phyloP scores from a whole-genome alignment of 352 stramenopile genomes.

The Globisporangium solare region DNA sequence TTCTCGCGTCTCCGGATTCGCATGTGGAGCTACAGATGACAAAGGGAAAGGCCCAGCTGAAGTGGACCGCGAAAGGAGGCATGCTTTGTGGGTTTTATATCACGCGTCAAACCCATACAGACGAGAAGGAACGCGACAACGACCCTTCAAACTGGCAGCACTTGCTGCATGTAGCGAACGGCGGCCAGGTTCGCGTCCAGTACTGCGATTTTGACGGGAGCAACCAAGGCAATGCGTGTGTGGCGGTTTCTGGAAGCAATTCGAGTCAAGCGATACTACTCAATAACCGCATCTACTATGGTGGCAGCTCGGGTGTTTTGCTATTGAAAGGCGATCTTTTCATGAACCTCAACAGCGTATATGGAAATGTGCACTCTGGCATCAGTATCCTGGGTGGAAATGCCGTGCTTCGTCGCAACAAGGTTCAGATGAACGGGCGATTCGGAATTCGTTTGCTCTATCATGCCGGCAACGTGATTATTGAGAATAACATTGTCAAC shows the following conservation, averaged over 20 bases:
- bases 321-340: slow-evolving; percentile 49
- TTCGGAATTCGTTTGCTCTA: slow-evolving; percentile 75
- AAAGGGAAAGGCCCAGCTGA: slow-evolving; percentile 34
- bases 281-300: slow-evolving; percentile 51
- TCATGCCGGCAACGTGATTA: slow-evolving; percentile 60
- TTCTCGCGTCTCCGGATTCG: slow-evolving; percentile 46
- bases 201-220: slow-evolving; percentile 73
- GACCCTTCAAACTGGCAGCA: slow-evolving; percentile 50
- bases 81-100: slow-evolving; percentile 66
- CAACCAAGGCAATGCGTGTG: slow-evolving; percentile 55
- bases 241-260: slow-evolving; percentile 45
- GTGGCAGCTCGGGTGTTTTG: slow-evolving; percentile 58
- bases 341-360: slow-evolving; percentile 52
- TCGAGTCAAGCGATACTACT: slow-evolving; percentile 45
- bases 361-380: slow-evolving; percentile 51
- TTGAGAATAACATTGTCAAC: slow-evolving; percentile 69
- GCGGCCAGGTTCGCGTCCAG: slow-evolving; percentile 42
- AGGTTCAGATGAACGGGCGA: slow-evolving; percentile 55
- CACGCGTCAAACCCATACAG: slow-evolving; percentile 20
- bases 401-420: slow-evolving; percentile 57
- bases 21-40: slow-evolving; percentile 74
- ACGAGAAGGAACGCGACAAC: not conserved
- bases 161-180: slow-evolving; percentile 37
- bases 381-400: slow-evolving; percentile 53
- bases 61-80: slow-evolving; percentile 55